Conservation (phyloP, 2,329 filamentous ascomycete species). For the Ilyonectria sp. region DNA sequence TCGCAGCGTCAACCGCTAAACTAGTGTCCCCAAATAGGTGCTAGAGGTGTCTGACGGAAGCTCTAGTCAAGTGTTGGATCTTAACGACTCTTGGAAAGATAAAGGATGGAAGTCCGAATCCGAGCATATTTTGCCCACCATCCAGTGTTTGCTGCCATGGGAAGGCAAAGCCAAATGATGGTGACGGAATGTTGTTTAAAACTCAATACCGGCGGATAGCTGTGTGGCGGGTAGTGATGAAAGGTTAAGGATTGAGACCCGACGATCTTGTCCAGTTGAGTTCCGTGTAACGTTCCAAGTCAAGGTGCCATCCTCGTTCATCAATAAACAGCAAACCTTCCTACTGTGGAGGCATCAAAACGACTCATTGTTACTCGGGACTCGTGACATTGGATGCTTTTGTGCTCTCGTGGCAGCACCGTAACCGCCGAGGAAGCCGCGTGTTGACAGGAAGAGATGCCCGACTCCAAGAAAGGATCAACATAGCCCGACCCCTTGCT, state of each 20-base stretch:
- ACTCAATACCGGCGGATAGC: neutral
- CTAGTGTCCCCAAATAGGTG: neutral
- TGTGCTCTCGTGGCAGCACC: slow-evolving; percentile 13
- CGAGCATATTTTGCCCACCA: neutral
- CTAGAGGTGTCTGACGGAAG: neutral
- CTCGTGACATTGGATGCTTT: slow-evolving; percentile 21
- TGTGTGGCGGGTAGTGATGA: neutral
- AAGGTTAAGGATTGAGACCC: neutral
- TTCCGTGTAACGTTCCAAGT: slow-evolving; percentile 6
- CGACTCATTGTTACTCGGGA: slow-evolving; percentile 13
- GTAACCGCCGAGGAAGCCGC: slow-evolving; percentile 23
- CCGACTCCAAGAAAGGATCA: neutral
- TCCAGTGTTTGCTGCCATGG: neutral
- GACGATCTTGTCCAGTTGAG: neutral
- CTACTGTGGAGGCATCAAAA: slow-evolving; percentile 8
- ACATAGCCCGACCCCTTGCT: slow-evolving; percentile 8
- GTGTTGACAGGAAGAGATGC: slow-evolving; percentile 4
- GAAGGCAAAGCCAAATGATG: neutral
- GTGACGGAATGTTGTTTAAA: neutral
- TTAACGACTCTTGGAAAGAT: neutral
- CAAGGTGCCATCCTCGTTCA: neutral
- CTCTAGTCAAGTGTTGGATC: neutral
- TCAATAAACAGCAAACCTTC: neutral
- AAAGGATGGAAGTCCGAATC: neutral
- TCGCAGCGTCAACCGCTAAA: neutral